A percentile compares a stretch with the other conserved stretches of the same genome.
Evolutionary conservation across 768 basidiomycete genomes (phyloP).

Genomic region (Suillus subalutaceus): DNA sequence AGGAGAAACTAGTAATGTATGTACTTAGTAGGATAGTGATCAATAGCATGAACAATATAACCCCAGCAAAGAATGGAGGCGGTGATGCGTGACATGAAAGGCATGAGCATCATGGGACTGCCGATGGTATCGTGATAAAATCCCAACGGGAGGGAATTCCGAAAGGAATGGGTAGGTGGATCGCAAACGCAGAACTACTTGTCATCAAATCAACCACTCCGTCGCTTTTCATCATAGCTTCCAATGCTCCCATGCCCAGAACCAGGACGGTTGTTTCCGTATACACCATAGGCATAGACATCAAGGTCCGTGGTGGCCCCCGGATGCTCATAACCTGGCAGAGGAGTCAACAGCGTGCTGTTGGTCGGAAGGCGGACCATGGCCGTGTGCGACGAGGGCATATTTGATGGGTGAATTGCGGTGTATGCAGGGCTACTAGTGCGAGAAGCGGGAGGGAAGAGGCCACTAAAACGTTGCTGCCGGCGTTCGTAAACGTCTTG

Average conservation of each 20-base stretch:
- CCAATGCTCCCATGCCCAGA: slow-evolving; percentile 39
- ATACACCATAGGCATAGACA: slow-evolving; percentile 38
- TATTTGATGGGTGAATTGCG: slow-evolving; percentile 28
- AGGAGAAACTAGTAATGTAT: slow-evolving; percentile 10
- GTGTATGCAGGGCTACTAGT: slow-evolving; percentile 19
- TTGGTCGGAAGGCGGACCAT: slow-evolving; percentile 56
- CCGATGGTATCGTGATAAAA: slow-evolving; percentile 6
- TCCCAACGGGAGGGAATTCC: not conserved
- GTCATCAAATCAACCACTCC: slow-evolving; percentile 12
- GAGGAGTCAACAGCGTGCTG: slow-evolving; percentile 74
- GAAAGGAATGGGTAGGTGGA: not conserved
- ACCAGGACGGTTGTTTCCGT: slow-evolving; percentile 42
- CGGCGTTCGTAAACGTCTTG: slow-evolving; percentile 27
- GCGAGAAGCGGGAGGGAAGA: slow-evolving; percentile 22
- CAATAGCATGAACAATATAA: slow-evolving; percentile 14
- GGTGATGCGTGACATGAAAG: slow-evolving; percentile 6
- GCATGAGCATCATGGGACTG: not conserved
- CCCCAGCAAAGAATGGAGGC: not conserved
- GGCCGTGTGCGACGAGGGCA: slow-evolving; percentile 20
- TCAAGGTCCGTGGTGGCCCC: slow-evolving; percentile 17
- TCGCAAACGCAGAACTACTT: not conserved
- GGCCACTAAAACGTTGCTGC: slow-evolving; percentile 29
- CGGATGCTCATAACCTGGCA: slow-evolving; percentile 56
- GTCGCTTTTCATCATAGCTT: slow-evolving; percentile 26
- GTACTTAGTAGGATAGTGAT: slow-evolving; percentile 10